Percentiles rank a stretch among this genome's conserved stretches.
Evolutionary conservation across 2,329 filamentous ascomycete species (phyloP).

Genomic region (Gnomoniopsis smithogilvyi): DNA sequence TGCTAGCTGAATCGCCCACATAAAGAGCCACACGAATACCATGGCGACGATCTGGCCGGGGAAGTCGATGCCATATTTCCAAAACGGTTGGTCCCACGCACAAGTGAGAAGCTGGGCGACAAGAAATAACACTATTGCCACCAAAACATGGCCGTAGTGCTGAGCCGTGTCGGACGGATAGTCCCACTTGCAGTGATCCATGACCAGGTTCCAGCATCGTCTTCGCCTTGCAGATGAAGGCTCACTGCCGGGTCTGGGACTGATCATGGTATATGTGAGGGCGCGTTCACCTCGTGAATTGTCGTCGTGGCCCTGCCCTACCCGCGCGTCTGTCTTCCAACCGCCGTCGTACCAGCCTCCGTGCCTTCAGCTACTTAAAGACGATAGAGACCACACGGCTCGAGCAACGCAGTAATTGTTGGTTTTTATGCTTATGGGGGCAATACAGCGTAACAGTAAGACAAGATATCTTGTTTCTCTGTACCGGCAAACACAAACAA

Average conservation of each 20-base stretch:
- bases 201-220: neutral
- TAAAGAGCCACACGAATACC: constrained; percentile 35
- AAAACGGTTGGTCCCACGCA: constrained; percentile 35
- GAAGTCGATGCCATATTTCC: constrained; percentile 34
- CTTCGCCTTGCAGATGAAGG: neutral
- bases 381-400: neutral
- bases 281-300: neutral
- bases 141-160: constrained; percentile 17
- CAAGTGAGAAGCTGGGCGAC: constrained; percentile 44
- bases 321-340: neutral
- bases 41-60: constrained; percentile 48
- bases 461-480: too few species aligned
- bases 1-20: constrained; percentile 25
- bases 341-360: neutral
- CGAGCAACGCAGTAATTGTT: neutral
- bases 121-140: constrained; percentile 36
- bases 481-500: too few species aligned
- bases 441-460: neutral
- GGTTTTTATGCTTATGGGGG: too few species aligned
- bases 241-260: neutral
- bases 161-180: neutral
- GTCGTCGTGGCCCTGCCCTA: neutral
- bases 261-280: constrained; percentile 4
- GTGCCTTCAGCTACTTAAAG: neutral
- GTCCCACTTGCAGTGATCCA: neutral